phyloP scores from a whole-genome alignment of 352 stramenopile genomes.

The Pythium brassicae region DNA sequence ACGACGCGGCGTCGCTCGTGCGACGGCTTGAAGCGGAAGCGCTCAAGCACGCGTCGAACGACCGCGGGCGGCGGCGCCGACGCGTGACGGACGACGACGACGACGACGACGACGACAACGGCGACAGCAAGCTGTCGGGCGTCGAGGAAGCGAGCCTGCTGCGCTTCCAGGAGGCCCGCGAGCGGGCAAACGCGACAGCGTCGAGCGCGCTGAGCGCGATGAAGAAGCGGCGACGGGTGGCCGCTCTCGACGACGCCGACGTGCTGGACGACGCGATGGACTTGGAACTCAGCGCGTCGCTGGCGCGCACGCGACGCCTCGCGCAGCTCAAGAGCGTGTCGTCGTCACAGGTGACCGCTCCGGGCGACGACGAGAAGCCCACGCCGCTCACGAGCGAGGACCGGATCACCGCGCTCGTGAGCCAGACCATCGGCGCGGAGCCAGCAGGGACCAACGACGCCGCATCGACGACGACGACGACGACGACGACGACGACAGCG shows the following conservation, averaged over 20 bases:
- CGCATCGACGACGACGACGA: neutral
- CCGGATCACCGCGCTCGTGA: constrained; percentile 54
- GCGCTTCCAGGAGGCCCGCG: constrained; percentile 68
- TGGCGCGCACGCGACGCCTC: constrained; percentile 60
- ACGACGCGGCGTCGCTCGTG: constrained; percentile 30
- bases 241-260: constrained; percentile 26
- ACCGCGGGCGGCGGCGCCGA: constrained; percentile 58
- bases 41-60: constrained; percentile 22
- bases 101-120: too few species aligned
- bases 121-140: constrained; percentile 17
- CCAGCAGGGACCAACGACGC: constrained; percentile 14
- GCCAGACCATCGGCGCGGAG: constrained; percentile 29
- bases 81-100: constrained; percentile 24
- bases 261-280: constrained; percentile 59
- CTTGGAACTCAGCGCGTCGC: constrained; percentile 67
- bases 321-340: constrained; percentile 29
- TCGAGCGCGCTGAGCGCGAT: constrained; percentile 34
- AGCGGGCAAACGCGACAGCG: constrained; percentile 52
- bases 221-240: constrained; percentile 36
- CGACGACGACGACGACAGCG: too few species aligned
- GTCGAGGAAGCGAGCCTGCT: constrained; percentile 41
- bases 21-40: constrained; percentile 68
- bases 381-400: constrained; percentile 32
- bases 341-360: constrained; percentile 1
- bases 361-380: neutral